These are phyloP conservation scores for Ganoderma sinense DNA, from an alignment of 1,284 basidiomycete species.

Conservation along the genomic window DNA sequence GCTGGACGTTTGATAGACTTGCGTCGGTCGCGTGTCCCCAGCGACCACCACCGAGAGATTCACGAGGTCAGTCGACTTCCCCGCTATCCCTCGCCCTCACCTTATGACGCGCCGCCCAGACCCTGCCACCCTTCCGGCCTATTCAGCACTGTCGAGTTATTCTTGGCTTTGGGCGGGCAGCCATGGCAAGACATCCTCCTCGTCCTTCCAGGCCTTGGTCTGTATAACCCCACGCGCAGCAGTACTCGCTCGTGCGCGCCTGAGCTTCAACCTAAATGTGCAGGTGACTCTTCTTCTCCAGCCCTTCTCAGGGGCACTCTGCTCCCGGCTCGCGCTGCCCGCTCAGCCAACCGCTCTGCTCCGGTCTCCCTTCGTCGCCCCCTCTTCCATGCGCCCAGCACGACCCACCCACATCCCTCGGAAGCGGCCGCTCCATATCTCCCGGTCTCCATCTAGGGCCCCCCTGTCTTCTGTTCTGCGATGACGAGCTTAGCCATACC, in stretches of 20 bases:
- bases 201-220: conserved; percentile 10
- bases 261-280: conserved; percentile 31
- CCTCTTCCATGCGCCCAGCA: neutral
- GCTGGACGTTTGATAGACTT: conserved; percentile 28
- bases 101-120: conserved; percentile 6
- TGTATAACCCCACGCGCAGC: conserved; percentile 10
- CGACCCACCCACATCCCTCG: conserved; percentile 2
- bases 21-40: conserved; percentile 28
- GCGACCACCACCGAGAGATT: conserved; percentile 8
- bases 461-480: neutral
- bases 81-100: conserved; percentile 7
- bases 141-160: neutral
- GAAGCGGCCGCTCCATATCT: neutral
- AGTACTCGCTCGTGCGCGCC: conserved; percentile 15
- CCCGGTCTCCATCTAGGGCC: neutral
- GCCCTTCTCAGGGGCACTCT: conserved; percentile 25
- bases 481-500: neutral
- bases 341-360: neutral
- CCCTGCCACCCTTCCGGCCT: neutral
- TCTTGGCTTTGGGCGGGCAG: conserved; percentile 4
- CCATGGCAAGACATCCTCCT: neutral
- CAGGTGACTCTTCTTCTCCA: conserved; percentile 27
- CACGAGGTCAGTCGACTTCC: conserved; percentile 20
- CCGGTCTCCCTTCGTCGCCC: neutral
- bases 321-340: conserved; percentile 14